Percentiles rank a stretch among this genome's conserved stretches.
These are phyloP conservation scores for Rosa hybrid DNA, from an alignment of 331 rosid species.

Conservation along the genomic window DNA sequence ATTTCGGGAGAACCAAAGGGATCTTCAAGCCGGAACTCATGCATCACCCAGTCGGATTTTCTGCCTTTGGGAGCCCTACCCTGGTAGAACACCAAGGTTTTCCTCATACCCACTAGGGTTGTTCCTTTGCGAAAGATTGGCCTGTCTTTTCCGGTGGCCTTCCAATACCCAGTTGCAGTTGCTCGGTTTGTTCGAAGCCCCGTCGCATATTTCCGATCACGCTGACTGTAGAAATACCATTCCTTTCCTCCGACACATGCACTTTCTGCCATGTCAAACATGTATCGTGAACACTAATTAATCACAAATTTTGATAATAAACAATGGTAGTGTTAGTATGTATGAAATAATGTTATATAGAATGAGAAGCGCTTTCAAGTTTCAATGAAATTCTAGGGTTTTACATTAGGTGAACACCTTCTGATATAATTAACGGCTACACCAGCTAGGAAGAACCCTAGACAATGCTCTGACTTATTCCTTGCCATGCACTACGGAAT, in stretches of 20 bases:
- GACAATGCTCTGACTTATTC: neutral
- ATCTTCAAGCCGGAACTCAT: constrained; percentile 79
- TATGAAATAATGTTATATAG: neutral
- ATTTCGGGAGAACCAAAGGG: constrained; percentile 52
- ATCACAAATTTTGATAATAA: neutral
- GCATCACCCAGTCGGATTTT: constrained; percentile 94
- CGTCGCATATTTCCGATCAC: constrained; percentile 89
- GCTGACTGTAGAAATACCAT: constrained; percentile 83
- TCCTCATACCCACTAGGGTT: constrained; percentile 86
- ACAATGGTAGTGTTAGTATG: neutral
- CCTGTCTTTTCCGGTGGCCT: constrained; percentile 93
- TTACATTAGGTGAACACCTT: neutral
- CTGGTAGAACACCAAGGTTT: constrained; percentile 88
- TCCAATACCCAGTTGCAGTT: constrained; percentile 90
- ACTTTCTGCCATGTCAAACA: constrained; percentile 34
- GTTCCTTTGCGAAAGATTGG: constrained; percentile 50
- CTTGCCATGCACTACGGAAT: neutral
- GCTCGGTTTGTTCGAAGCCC: constrained; percentile 89
- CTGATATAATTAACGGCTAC: no score
- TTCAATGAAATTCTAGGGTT: neutral
- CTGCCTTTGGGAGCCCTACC: constrained; percentile 94
- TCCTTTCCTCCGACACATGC: constrained; percentile 93
- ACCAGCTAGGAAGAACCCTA: neutral
- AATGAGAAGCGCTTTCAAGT: neutral
- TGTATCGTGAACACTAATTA: neutral